Percentiles rank a stretch among this genome's conserved stretches.
Conservation (phyloP, 176 grass and related monocot genomes). For the Aegilops sharonensis region DNA sequence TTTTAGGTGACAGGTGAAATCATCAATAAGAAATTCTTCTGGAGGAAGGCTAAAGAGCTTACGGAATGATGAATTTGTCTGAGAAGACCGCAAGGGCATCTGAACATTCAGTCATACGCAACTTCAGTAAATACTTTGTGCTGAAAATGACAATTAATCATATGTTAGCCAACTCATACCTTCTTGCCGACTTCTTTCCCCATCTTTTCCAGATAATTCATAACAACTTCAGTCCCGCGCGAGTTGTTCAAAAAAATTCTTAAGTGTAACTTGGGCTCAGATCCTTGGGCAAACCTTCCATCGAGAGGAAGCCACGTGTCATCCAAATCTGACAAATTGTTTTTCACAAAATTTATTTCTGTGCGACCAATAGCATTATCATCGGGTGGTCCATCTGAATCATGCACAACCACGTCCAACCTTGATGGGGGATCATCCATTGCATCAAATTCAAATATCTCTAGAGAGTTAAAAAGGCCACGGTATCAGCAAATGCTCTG, state of each 20-base stretch:
- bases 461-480: slow-evolving; percentile 36
- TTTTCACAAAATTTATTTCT: slow-evolving; percentile 93
- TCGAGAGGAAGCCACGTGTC: slow-evolving; percentile 79
- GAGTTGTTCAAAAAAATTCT: slow-evolving; percentile 81
- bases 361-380: slow-evolving; percentile 62
- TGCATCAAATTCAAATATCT: slow-evolving; percentile 96
- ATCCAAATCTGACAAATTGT: slow-evolving; percentile 70
- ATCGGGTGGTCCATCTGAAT: slow-evolving; percentile 67
- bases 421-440: slow-evolving; percentile 88
- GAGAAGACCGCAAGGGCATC: slow-evolving; percentile 78
- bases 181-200: slow-evolving; percentile 96
- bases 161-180: slow-evolving; percentile 44
- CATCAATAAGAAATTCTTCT: slow-evolving; percentile 97
- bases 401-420: slow-evolving; percentile 62
- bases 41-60: slow-evolving; percentile 85
- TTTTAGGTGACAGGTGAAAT: slow-evolving; percentile 97
- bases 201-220: slow-evolving; percentile 77
- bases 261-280: slow-evolving; percentile 73
- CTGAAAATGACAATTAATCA: slow-evolving; percentile 20
- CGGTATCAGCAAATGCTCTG: slow-evolving; percentile 30
- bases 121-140: slow-evolving; percentile 20
- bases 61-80: slow-evolving; percentile 87
- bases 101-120: slow-evolving; percentile 45
- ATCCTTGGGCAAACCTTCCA: slow-evolving; percentile 76
- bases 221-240: slow-evolving; percentile 65